These are phyloP conservation scores for Artemisia princeps DNA, from an alignment of 140 eudicot species.

Conservation along the genomic window DNA sequence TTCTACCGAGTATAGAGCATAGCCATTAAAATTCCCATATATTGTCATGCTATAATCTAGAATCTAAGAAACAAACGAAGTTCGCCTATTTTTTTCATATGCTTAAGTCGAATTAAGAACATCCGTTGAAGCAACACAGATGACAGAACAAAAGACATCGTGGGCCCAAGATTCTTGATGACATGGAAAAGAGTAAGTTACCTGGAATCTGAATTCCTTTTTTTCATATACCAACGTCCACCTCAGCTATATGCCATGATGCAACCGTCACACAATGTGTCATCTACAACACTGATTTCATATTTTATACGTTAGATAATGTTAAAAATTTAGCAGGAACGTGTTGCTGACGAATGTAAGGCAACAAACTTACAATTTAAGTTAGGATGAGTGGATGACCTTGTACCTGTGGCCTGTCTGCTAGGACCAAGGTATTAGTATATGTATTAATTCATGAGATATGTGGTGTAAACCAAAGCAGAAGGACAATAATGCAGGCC, in stretches of 20 bases:
- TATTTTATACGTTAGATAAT: neutral
- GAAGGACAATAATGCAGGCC: constrained; percentile 4
- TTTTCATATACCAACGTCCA: neutral
- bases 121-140: neutral
- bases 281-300: constrained; percentile 8
- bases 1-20: constrained; percentile 1
- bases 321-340: neutral
- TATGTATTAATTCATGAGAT: neutral
- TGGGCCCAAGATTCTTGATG: constrained; percentile 5
- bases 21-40: neutral
- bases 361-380: constrained; percentile 10
- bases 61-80: constrained; percentile 1
- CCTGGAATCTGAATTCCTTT: constrained; percentile 9
- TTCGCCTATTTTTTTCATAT: neutral
- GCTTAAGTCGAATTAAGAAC: neutral
- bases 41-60: neutral
- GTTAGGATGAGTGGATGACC: neutral
- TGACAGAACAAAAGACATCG: neutral
- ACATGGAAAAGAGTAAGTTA: constrained; percentile 7
- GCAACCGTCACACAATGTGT: neutral
- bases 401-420: constrained; percentile 19
- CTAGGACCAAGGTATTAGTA: constrained; percentile 20
- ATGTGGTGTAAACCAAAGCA: constrained; percentile 1
- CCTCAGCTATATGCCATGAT: neutral
- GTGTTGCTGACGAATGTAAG: neutral